Evolutionary conservation across 441 rosid species (phyloP), one percentile per base, ranked within the genome.

Genomic region (Corymbia calophylla): DNA sequence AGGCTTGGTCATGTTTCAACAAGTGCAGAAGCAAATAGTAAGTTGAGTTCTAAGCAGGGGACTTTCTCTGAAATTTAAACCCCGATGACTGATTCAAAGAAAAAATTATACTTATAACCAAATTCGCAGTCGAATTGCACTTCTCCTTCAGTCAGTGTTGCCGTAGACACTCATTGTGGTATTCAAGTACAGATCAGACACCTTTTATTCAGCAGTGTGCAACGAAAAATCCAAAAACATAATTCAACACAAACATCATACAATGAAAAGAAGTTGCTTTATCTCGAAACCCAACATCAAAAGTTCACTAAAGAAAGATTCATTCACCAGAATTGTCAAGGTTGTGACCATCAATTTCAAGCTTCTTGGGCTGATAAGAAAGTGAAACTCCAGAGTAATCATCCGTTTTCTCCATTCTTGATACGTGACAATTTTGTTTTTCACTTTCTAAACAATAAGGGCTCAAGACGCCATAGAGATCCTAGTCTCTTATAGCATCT

Each of bases 331-430:
- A 70, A 18, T 35, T 18, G 35, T 88, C 19, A 12, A 29, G 23
- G 55, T 85, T 29, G n/a, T 48, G 35, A 87, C 64, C 35, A 88
- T 88, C 90, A 11, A 51, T 47, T 54, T 32, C 89, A 54, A 58
- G 73, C 81, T 44, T 85, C 88, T 87, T 89, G 64, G 62, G 53
- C 60, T 70, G 35, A 21, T 44, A 3, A 12, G 88, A 54, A 27
- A 58, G 62, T 16, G 73, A 39, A 60, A 47, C 73, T 32, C n/a
- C 90, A 31, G 15, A 10, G 48, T 47, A 23, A 29, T 73, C 77
- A 47, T 88, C 87, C 5, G 27, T 16, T 13, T 19, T 44, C 89
- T 44, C 90, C 93, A 89, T 91, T 16, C 66, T 91, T 48, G 62
- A 73, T 66, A 53, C 3, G 31, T 18, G 84, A 27, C 60, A 51